Percentiles rank a stretch among this genome's conserved stretches.
These are phyloP conservation scores for Trichosanthes cucumerina DNA, from an alignment of 306 rosid genomes.

Conservation along the genomic window DNA sequence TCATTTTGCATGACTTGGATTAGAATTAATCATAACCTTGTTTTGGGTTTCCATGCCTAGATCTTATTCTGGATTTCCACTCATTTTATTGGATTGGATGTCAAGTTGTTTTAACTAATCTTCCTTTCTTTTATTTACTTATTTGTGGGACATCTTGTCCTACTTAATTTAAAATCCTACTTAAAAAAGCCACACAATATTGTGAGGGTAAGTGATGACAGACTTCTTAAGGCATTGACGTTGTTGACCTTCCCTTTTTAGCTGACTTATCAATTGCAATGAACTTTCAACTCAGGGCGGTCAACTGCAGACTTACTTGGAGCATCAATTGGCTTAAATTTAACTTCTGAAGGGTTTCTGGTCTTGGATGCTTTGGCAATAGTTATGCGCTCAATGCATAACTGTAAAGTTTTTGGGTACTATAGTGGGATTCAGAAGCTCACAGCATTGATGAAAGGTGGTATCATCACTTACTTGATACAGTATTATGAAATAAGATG, in stretches of 20 bases:
- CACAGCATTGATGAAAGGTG: constrained; percentile 93
- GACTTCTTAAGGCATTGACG: not conserved
- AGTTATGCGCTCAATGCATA: constrained; percentile 65
- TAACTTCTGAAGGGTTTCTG: constrained; percentile 67
- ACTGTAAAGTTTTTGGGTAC: constrained; percentile 88
- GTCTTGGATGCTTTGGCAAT: constrained; percentile 70
- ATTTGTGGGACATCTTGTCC: not conserved
- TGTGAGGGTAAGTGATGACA: not conserved
- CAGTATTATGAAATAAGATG: not conserved
- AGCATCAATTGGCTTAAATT: constrained; percentile 42
- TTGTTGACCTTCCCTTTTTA: not conserved
- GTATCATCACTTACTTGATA: not conserved
- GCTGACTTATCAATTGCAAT: not conserved
- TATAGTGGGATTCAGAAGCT: constrained; percentile 85
- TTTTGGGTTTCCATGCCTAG: not conserved
- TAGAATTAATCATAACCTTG: not conserved
- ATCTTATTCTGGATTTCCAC: not conserved
- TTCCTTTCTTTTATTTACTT: not conserved
- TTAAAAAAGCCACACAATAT: not conserved
- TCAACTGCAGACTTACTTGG: constrained; percentile 45
- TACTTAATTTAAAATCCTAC: not conserved
- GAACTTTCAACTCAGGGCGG: constrained; percentile 19
- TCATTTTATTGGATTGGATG: not conserved
- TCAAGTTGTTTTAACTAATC: not conserved
- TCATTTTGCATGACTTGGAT: not conserved